Conservation (phyloP, 2,329 filamentous ascomycete genomes). For the Geosmithia morbida region DNA sequence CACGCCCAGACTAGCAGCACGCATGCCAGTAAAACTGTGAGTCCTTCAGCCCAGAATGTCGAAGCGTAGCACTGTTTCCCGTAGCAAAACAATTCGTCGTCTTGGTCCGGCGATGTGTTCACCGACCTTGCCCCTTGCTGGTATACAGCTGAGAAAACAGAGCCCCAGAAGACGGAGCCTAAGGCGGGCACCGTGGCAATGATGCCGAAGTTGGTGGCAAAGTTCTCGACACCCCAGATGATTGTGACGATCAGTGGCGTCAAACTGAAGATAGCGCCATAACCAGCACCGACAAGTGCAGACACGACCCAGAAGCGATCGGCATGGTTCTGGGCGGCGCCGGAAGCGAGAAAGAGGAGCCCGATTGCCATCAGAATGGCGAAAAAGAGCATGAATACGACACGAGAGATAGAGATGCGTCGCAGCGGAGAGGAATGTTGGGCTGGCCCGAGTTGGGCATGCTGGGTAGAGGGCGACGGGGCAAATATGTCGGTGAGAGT, state of each 20-base stretch:
- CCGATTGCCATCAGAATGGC: slow-evolving; percentile 61
- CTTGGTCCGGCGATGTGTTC: slow-evolving; percentile 18
- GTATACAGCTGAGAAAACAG: slow-evolving; percentile 76
- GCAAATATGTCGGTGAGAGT: slow-evolving; percentile 81
- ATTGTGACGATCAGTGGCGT: slow-evolving; percentile 90
- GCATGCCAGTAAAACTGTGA: slow-evolving; percentile 66
- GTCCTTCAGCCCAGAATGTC: slow-evolving; percentile 77
- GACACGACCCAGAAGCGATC: slow-evolving; percentile 79
- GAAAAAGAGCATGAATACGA: slow-evolving; percentile 66
- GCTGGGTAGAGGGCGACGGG: slow-evolving; percentile 45
- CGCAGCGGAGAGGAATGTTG: slow-evolving; percentile 9
- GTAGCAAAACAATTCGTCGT: slow-evolving; percentile 55
- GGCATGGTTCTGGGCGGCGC: slow-evolving; percentile 57
- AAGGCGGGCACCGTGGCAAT: slow-evolving; percentile 82
- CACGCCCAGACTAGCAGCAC: slow-evolving; percentile 63
- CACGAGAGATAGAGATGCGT: slow-evolving; percentile 54
- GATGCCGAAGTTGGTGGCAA: slow-evolving; percentile 95
- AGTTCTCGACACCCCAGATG: slow-evolving; percentile 97
- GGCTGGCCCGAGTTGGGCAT: slow-evolving; percentile 27
- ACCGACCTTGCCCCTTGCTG: slow-evolving; percentile 40
- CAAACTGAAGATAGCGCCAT: slow-evolving; percentile 81
- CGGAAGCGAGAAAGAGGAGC: slow-evolving; percentile 64
- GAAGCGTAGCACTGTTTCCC: slow-evolving; percentile 67
- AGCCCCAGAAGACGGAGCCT: slow-evolving; percentile 79
- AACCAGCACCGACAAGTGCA: slow-evolving; percentile 73